These are phyloP conservation scores for Picochlorum sp. DNA, from an alignment of 139 green algal species.

Conservation along the genomic window DNA sequence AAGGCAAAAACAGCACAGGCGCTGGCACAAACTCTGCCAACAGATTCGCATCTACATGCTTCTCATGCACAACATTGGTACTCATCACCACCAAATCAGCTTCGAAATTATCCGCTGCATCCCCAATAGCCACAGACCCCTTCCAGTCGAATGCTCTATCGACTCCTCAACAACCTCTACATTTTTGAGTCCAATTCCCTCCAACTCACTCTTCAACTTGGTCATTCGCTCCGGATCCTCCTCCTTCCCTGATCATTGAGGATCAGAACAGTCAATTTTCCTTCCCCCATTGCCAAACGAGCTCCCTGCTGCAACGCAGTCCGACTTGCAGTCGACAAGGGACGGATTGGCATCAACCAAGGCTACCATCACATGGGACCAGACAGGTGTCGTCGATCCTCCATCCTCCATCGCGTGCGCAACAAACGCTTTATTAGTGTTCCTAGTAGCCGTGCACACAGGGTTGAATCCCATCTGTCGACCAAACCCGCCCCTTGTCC, in stretches of 20 bases:
- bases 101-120: slow-evolving; percentile 44
- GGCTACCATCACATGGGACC: slow-evolving; percentile 23
- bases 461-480: too few relatives aligned
- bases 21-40: slow-evolving; percentile 67
- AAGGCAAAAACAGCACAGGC: slow-evolving; percentile 18
- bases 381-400: not conserved
- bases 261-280: slow-evolving; percentile 27
- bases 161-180: slow-evolving; percentile 19
- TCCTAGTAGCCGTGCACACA: too few relatives aligned
- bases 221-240: slow-evolving; percentile 10
- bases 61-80: slow-evolving; percentile 57
- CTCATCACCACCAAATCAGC: slow-evolving; percentile 64
- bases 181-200: not conserved
- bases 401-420: too few relatives aligned
- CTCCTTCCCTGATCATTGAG: slow-evolving; percentile 23
- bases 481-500: too few relatives aligned
- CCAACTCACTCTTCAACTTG: slow-evolving; percentile 20
- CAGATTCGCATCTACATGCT: slow-evolving; percentile 74
- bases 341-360: slow-evolving; percentile 19
- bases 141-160: slow-evolving; percentile 14
- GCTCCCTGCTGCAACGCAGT: slow-evolving; percentile 10
- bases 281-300: not conserved
- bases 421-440: too few relatives aligned
- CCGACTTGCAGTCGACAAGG: slow-evolving; percentile 8
- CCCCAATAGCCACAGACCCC: slow-evolving; percentile 25